Evolutionary conservation across 108 stramenopile genomes (phyloP).

Genomic region (Cyclotella kingstonii): DNA sequence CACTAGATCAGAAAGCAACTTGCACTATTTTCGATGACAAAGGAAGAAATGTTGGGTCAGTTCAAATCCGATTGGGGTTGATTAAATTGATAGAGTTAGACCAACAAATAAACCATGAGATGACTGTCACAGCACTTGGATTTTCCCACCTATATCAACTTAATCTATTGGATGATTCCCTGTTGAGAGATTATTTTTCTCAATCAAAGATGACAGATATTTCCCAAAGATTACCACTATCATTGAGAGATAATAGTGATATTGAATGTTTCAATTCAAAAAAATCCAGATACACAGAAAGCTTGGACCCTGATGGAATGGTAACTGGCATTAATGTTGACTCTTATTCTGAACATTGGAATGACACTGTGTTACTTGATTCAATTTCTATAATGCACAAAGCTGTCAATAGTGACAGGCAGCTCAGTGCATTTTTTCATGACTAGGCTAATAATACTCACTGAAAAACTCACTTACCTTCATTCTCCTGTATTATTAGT

Average conservation of each 20-base stretch:
- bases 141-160: conserved; percentile 49
- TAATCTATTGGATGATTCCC: conserved; percentile 2
- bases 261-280: conserved; percentile 4
- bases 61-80: conserved; percentile 16
- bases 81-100: conserved; percentile 13
- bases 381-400: no score
- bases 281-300: not conserved
- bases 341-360: no score
- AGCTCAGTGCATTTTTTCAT: no score
- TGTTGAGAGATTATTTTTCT: conserved; percentile 10
- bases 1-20: not conserved
- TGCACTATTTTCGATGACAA: conserved; percentile 28
- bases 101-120: conserved; percentile 20
- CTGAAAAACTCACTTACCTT: no score
- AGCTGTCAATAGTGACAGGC: no score
- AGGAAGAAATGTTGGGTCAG: conserved; percentile 32
- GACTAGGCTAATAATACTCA: no score
- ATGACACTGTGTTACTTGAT: no score
- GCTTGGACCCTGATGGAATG: not conserved
- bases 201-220: conserved; percentile 11
- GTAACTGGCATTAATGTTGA: no score
- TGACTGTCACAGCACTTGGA: conserved; percentile 26
- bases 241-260: not conserved
- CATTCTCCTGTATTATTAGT: no score
- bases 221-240: conserved; percentile 18